A percentile compares a stretch with the other conserved stretches of the same genome.
phyloP scores from a whole-genome alignment of 2,329 filamentous ascomycete genomes.

The Aspergillus pseudoviridinutans region DNA sequence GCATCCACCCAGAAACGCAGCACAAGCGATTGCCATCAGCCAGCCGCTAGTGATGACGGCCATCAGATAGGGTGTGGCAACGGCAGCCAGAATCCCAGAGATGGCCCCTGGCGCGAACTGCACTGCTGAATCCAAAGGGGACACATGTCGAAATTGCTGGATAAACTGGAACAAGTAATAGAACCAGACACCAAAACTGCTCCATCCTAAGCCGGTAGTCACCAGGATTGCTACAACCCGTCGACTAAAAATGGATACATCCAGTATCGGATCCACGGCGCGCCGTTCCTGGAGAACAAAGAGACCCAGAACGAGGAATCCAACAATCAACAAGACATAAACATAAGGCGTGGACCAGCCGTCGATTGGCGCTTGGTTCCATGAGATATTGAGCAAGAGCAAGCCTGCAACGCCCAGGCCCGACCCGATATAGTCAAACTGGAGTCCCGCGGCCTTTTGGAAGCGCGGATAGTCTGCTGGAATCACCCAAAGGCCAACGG shows the following conservation, averaged over 20 bases:
- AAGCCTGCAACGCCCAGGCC: conserved; percentile 51
- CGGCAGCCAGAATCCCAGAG: conserved; percentile 30
- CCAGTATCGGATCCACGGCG: conserved; percentile 52
- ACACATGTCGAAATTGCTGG: conserved; percentile 33
- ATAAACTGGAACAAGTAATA: conserved; percentile 52
- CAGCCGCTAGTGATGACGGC: conserved; percentile 25
- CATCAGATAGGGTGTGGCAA: conserved; percentile 33
- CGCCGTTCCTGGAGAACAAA: conserved; percentile 53
- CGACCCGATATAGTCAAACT: conserved; percentile 38
- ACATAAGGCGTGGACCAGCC: conserved; percentile 56
- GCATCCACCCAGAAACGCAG: conserved; percentile 31
- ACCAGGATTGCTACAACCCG: conserved; percentile 55
- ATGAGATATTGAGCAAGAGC: conserved; percentile 62
- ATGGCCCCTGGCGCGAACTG: conserved; percentile 24
- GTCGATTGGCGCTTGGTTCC: conserved; percentile 59
- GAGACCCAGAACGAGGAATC: conserved; percentile 48
- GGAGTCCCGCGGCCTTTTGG: background rate
- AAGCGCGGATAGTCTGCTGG: conserved; percentile 1
- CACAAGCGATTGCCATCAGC: conserved; percentile 36
- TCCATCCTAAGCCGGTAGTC: conserved; percentile 54
- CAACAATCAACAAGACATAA: conserved; percentile 54
- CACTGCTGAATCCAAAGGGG: conserved; percentile 27
- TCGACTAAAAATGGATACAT: conserved; percentile 47
- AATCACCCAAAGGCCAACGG: conserved; percentile 25
- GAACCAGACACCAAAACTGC: conserved; percentile 53